A percentile compares a stretch with the other conserved stretches of the same genome.
Evolutionary conservation across 176 grass and related monocot species (phyloP).

Genomic region (Oryza coarctata): DNA sequence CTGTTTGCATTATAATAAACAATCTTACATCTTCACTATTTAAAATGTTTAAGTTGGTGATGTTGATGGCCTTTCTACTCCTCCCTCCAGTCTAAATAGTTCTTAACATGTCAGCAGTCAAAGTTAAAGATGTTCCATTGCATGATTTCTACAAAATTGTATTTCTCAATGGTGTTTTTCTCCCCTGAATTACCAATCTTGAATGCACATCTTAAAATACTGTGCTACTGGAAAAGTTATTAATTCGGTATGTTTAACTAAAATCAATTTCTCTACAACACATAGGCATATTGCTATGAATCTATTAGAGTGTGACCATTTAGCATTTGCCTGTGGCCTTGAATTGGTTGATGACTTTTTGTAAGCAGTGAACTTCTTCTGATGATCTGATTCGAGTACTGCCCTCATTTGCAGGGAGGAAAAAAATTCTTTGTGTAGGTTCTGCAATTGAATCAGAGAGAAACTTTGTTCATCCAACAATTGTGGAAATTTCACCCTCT

Average conservation of each 20-base stretch:
- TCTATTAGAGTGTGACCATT: neutral
- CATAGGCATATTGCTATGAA: neutral
- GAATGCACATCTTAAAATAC: neutral
- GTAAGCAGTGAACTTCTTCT: constrained; percentile 19
- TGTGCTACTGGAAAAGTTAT: neutral
- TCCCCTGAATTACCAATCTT: neutral
- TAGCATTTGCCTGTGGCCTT: neutral
- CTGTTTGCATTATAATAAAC: neutral
- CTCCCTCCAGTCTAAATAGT: neutral
- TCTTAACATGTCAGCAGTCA: neutral
- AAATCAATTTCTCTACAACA: neutral
- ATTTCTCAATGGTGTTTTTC: neutral
- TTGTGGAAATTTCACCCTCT: constrained; percentile 80
- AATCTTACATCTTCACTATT: neutral
- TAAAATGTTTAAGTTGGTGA: neutral
- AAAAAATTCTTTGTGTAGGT: constrained; percentile 85
- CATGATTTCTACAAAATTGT: neutral
- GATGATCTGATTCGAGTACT: neutral
- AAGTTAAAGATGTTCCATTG: neutral
- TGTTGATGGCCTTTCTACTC: neutral
- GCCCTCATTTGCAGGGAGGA: constrained; percentile 58
- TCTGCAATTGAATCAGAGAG: constrained; percentile 78
- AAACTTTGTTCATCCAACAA: constrained; percentile 85
- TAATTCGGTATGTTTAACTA: neutral
- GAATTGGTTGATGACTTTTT: constrained; percentile 3